A percentile compares a stretch with the other conserved stretches of the same genome.
Conservation (phyloP, 305 asterid species). For the Plantago coronopus region DNA sequence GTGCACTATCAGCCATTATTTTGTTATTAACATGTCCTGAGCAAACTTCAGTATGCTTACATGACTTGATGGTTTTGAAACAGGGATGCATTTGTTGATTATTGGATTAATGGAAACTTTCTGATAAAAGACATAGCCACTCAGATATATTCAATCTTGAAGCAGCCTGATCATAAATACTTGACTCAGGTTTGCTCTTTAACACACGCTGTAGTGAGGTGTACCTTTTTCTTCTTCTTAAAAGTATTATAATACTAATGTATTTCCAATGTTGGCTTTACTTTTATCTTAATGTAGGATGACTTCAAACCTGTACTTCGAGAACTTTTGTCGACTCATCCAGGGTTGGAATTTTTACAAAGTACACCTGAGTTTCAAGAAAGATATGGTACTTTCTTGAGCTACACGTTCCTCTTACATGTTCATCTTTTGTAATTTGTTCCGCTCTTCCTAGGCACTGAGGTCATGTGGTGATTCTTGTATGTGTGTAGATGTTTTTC, state of each 20-base stretch:
- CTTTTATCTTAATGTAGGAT: constrained; percentile 43
- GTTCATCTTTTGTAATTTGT: background rate
- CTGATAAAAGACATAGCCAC: constrained; percentile 78
- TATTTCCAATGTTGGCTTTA: constrained; percentile 20
- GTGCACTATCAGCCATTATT: too few species aligned
- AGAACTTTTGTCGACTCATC: constrained; percentile 91
- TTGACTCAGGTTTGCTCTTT: constrained; percentile 55
- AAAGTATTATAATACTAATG: background rate
- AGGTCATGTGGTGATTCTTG: too few species aligned
- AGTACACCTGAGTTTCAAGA: constrained; percentile 99
- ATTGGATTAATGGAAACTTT: constrained; percentile 77
- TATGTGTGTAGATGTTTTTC: too few species aligned
- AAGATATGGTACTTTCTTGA: constrained; percentile 73
- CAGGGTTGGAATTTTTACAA: constrained; percentile 94
- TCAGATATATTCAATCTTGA: constrained; percentile 70
- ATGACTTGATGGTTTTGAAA: constrained; percentile 19
- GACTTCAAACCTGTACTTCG: constrained; percentile 90
- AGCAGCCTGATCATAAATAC: constrained; percentile 70
- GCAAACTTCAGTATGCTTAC: background rate
- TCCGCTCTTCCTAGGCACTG: background rate
- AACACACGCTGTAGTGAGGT: background rate
- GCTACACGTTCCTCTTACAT: constrained; percentile 1
- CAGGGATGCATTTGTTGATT: constrained; percentile 90
- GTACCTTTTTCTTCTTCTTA: constrained; percentile 2
- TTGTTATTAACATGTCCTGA: too few species aligned